phyloP scores from a whole-genome alignment of 305 asterid species.

The Nicotiana rustica region DNA sequence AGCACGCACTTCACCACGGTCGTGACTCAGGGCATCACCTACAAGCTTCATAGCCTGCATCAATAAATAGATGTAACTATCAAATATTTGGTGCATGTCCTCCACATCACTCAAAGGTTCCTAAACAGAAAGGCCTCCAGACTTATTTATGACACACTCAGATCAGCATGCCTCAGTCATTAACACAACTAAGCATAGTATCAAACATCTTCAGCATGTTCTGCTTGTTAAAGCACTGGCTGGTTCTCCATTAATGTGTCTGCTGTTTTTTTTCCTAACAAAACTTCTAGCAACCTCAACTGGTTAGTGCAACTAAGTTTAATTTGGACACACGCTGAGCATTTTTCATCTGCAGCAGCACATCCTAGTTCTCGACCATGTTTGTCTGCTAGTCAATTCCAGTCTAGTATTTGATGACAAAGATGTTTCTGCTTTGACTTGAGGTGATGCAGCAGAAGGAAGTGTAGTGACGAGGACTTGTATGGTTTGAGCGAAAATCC shows the following conservation, averaged over 20 bases:
- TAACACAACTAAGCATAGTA: slow-evolving; percentile 27
- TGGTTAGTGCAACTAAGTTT: not conserved
- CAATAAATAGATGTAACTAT: slow-evolving; percentile 30
- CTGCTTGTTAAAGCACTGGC: slow-evolving; percentile 3
- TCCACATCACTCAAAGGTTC: slow-evolving; percentile 34
- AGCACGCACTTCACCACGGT: slow-evolving; percentile 76
- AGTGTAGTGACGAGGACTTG: slow-evolving; percentile 21
- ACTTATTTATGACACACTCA: slow-evolving; percentile 29
- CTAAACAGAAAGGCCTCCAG: slow-evolving; percentile 30
- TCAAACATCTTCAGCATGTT: slow-evolving; percentile 9
- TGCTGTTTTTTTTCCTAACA: not conserved
- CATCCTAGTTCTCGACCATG: slow-evolving; percentile 24
- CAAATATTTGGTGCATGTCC: not conserved
- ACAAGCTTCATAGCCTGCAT: slow-evolving; percentile 69
- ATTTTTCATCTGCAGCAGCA: slow-evolving; percentile 14
- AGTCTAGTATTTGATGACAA: not conserved
- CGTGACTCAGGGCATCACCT: slow-evolving; percentile 69
- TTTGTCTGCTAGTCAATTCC: not conserved
- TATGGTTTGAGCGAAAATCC: not conserved
- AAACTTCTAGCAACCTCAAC: slow-evolving; percentile 6
- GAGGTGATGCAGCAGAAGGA: not conserved
- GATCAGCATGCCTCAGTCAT: not conserved
- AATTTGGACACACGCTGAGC: slow-evolving; percentile 6
- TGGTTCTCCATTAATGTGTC: slow-evolving; percentile 10
- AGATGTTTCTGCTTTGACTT: slow-evolving; percentile 15